Evolutionary conservation across 208 protist genomes (phyloP).

Genomic region (Acanthamoeba castellanii): DNA sequence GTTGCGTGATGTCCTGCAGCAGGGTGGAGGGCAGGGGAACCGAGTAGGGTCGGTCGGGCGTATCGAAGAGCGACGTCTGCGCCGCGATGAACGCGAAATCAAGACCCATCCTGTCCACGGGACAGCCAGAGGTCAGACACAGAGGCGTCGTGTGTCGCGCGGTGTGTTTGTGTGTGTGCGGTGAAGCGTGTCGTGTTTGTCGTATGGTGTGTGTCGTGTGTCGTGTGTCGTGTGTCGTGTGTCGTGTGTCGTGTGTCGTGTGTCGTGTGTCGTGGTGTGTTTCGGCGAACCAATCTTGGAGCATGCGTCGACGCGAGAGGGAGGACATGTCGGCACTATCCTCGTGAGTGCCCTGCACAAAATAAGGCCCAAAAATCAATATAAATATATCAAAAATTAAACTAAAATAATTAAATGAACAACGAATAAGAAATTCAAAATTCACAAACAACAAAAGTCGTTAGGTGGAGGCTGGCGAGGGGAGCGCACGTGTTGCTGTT

Average conservation of each 20-base stretch:
- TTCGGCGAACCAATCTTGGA: background rate
- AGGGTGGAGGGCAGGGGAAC: conserved; percentile 1
- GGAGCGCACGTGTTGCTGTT: background rate
- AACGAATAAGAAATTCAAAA: no score
- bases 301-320: conserved; percentile 4
- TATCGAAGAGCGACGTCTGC: background rate
- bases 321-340: background rate
- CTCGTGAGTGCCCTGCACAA: background rate
- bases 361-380: no score
- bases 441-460: no score
- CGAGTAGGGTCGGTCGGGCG: background rate
- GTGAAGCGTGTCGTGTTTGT: no score
- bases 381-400: no score
- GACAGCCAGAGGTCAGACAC: no score
- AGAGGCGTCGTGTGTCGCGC: background rate
- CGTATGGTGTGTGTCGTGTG: no score
- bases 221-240: background rate
- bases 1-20: conserved; percentile 24
- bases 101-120: background rate
- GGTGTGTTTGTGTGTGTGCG: no score
- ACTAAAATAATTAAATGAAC: no score
- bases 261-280: no score
- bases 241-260: background rate
- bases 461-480: no score
- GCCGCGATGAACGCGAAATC: conserved; percentile 29